Conservation (phyloP, 2,329 filamentous ascomycete genomes). For the Thelonectria olida region DNA sequence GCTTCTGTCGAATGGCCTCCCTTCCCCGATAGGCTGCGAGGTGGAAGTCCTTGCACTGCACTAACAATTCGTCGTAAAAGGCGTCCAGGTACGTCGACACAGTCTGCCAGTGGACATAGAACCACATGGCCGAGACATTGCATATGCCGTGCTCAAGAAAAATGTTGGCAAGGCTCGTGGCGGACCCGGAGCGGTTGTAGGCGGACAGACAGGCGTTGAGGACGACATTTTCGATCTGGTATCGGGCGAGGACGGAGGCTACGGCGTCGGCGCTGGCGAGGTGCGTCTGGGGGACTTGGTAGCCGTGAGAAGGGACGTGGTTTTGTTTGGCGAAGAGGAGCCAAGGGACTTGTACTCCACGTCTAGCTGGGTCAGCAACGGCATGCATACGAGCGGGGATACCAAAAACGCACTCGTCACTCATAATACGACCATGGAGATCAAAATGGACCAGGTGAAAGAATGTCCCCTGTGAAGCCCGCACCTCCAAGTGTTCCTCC, state of each 20-base stretch:
- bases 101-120: constrained; percentile 18
- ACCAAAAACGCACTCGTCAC: not conserved
- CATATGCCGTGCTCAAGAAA: constrained; percentile 9
- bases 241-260: constrained; percentile 4
- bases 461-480: constrained; percentile 3
- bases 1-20: constrained; percentile 33
- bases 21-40: constrained; percentile 40
- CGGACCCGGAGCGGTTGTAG: constrained; percentile 7
- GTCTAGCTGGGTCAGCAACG: constrained; percentile 1
- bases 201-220: constrained; percentile 20
- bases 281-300: constrained; percentile 16
- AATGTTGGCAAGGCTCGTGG: constrained; percentile 14
- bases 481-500: constrained; percentile 9
- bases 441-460: constrained; percentile 20
- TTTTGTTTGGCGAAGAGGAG: constrained; percentile 18
- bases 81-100: constrained; percentile 12
- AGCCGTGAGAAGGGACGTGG: constrained; percentile 4
- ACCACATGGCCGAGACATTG: constrained; percentile 20
- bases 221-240: constrained; percentile 16
- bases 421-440: constrained; percentile 11
- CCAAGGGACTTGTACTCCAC: constrained; percentile 12
- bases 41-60: constrained; percentile 39
- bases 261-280: constrained; percentile 15
- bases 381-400: not conserved
- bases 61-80: constrained; percentile 26